Conservation (phyloP, 495 filamentous ascomycete genomes). For the Penicillium arizonense region DNA sequence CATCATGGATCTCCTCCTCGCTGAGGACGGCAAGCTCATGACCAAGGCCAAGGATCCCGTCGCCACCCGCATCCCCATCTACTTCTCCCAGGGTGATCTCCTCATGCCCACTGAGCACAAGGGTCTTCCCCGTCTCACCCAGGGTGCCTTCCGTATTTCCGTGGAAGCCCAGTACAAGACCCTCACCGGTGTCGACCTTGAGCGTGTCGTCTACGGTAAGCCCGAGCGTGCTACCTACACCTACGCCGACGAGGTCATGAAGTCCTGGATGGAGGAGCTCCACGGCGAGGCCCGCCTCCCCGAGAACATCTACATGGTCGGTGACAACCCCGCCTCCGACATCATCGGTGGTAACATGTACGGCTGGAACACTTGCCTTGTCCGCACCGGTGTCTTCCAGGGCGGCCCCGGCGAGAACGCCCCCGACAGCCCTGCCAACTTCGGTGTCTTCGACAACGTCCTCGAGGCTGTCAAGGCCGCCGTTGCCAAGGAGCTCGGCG, state of each 20-base stretch:
- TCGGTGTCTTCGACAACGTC: constrained; percentile 57
- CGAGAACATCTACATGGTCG: constrained; percentile 77
- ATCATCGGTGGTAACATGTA: constrained; percentile 81
- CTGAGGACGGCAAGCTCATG: constrained; percentile 65
- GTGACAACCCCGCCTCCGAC: constrained; percentile 77
- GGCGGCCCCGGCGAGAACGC: constrained; percentile 50
- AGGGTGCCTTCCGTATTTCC: constrained; percentile 73
- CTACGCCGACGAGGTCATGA: constrained; percentile 75
- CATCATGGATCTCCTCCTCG: constrained; percentile 78
- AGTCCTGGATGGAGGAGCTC: constrained; percentile 72
- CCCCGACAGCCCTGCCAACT: constrained; percentile 54
- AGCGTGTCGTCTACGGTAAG: constrained; percentile 84
- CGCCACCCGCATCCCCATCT: constrained; percentile 68
- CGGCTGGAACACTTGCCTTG: constrained; percentile 76
- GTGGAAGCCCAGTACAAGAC: constrained; percentile 79
- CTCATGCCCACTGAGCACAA: constrained; percentile 78
- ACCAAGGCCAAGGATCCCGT: constrained; percentile 68
- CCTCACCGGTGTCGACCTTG: constrained; percentile 68
- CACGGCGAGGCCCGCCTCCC: constrained; percentile 70
- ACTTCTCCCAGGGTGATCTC: constrained; percentile 74
- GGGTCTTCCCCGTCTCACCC: constrained; percentile 65
- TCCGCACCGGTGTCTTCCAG: constrained; percentile 61
- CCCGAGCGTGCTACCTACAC: constrained; percentile 78
- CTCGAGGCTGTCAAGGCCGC: constrained; percentile 54
- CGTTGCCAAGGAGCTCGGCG: constrained; percentile 54